Percentiles rank a stretch among this genome's conserved stretches.
Conservation (phyloP, 805 yeast species). For the Cyberlindnera mycetangii region DNA sequence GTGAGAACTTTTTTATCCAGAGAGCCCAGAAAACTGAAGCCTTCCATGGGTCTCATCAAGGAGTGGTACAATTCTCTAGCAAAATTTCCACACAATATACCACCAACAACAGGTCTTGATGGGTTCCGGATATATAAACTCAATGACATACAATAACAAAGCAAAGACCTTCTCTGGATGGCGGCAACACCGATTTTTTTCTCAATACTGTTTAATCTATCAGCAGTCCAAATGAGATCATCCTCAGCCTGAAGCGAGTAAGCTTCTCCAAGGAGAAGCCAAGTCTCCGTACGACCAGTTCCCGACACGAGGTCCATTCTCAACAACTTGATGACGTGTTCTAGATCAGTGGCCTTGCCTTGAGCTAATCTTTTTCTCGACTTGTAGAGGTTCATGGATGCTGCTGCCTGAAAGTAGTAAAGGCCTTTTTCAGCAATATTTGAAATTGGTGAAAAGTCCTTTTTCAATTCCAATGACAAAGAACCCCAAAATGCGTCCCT, state of each 20-base stretch:
- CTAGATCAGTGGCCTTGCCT: conserved; percentile 78
- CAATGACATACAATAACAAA: conserved; percentile 75
- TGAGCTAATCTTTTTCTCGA: conserved; percentile 74
- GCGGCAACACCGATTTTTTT: conserved; percentile 58
- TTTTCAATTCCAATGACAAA: conserved; percentile 28
- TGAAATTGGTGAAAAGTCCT: conserved; percentile 33
- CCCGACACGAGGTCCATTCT: conserved; percentile 65
- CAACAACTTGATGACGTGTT: conserved; percentile 64
- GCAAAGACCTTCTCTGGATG: conserved; percentile 63
- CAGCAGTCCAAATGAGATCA: conserved; percentile 90
- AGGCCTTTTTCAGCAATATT: conserved; percentile 51
- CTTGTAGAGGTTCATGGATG: conserved; percentile 62
- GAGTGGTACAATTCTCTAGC: conserved; percentile 51
- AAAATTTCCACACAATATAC: conserved; percentile 49
- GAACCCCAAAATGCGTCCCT: conserved; percentile 53
- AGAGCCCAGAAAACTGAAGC: conserved; percentile 44
- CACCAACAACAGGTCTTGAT: conserved; percentile 31
- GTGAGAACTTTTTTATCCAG: conserved; percentile 25
- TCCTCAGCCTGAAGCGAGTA: conserved; percentile 80
- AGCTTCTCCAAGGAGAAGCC: conserved; percentile 82
- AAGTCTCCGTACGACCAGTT: conserved; percentile 71
- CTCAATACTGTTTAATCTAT: conserved; percentile 63
- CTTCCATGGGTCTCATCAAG: conserved; percentile 56
- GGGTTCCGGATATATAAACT: conserved; percentile 34
- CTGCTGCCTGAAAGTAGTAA: conserved; percentile 65